Conservation (phyloP, 2,329 filamentous ascomycete genomes). For the Phyllosticta citribraziliensis region DNA sequence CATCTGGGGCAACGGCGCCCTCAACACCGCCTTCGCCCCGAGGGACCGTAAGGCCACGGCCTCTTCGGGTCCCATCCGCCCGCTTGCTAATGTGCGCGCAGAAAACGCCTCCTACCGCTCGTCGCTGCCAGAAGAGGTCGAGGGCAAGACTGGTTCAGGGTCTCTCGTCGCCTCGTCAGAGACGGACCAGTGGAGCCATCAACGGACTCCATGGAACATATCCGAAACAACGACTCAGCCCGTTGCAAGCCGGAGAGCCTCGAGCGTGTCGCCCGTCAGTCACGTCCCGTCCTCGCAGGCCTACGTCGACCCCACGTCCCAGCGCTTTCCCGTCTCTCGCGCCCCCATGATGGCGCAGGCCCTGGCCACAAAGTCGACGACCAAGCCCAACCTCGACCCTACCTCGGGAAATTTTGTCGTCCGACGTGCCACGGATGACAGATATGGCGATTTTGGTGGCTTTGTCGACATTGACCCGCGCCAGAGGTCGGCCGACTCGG, state of each 20-base stretch:
- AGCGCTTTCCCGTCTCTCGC: slow-evolving; percentile 20
- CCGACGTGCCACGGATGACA: slow-evolving; percentile 21
- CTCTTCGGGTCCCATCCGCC: background rate
- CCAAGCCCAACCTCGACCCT: slow-evolving; percentile 23
- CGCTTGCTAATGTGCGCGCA: slow-evolving; percentile 12
- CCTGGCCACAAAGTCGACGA: slow-evolving; percentile 17
- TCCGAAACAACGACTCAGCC: slow-evolving; percentile 28
- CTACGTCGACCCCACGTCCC: slow-evolving; percentile 19
- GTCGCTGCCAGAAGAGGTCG: slow-evolving; percentile 26
- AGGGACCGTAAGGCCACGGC: slow-evolving; percentile 17
- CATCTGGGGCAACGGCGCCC: slow-evolving; percentile 25
- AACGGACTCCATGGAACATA: slow-evolving; percentile 50
- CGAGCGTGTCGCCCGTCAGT: slow-evolving; percentile 28
- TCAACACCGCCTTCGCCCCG: slow-evolving; percentile 19
- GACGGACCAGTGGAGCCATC: slow-evolving; percentile 51
- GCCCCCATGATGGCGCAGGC: slow-evolving; percentile 16
- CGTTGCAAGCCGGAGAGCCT: slow-evolving; percentile 22
- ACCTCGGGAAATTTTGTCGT: slow-evolving; percentile 23
- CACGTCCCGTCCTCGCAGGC: slow-evolving; percentile 21
- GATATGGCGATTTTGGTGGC: slow-evolving; percentile 25
- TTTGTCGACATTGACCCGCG: slow-evolving; percentile 20
- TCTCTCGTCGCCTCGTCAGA: slow-evolving; percentile 61
- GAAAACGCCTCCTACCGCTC: slow-evolving; percentile 21
- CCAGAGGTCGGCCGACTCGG: slow-evolving; percentile 19
- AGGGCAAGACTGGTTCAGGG: slow-evolving; percentile 56